Evolutionary conservation across 495 filamentous ascomycete species (phyloP), one percentile per base, ranked within the genome.

Genomic region (Neurospora africana): DNA sequence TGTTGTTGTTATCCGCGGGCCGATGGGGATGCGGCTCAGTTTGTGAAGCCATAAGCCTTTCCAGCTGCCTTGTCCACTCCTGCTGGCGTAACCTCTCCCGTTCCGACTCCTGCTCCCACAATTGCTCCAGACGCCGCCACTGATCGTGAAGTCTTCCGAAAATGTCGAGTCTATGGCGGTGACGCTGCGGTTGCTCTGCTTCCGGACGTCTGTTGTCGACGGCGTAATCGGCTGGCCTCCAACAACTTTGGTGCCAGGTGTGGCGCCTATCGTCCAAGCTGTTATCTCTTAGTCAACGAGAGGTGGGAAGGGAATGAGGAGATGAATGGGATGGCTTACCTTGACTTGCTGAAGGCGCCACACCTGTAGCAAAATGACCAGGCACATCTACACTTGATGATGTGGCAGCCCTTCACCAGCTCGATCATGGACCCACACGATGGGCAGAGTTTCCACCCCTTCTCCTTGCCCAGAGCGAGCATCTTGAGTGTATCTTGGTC

Each of bases 381-480:
- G 68, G 21, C n/a, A 36, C 72, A 73, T 41, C 15, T 72, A 19
- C 71, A 72, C 27, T 9, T 53, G 40, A 72, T 65, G 2, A 69
- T 68, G 23, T 58, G 67, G 23, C 71, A 72, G 17, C 71, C 71
- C 15, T 30, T n/a, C 0, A 33, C 38, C 67, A 33, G 68, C 35
- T 72, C 71, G 38, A 72, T 23, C 40, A 72, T 39, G 36, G 61
- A 41, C 3, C 35, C 23, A 33, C 71, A 72, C 13, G 35, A 21
- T 9, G 71, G 71, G 35, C 71, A 72, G 13, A 10, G 7, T 38
- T 72, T 72, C 71, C 71, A 72, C 10, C 71, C 71, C 17, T 69
- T 15, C 17, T 70, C 3, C 39, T 53, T 39, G 17, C 38, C 71
- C 30, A 72, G 7, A 11, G 33, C 19, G n/a, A 36, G 43, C 7